Percentiles rank a stretch among this genome's conserved stretches.
Evolutionary conservation across 2,329 filamentous ascomycete genomes (phyloP).

Genomic region (Hymenoscyphus scutula): DNA sequence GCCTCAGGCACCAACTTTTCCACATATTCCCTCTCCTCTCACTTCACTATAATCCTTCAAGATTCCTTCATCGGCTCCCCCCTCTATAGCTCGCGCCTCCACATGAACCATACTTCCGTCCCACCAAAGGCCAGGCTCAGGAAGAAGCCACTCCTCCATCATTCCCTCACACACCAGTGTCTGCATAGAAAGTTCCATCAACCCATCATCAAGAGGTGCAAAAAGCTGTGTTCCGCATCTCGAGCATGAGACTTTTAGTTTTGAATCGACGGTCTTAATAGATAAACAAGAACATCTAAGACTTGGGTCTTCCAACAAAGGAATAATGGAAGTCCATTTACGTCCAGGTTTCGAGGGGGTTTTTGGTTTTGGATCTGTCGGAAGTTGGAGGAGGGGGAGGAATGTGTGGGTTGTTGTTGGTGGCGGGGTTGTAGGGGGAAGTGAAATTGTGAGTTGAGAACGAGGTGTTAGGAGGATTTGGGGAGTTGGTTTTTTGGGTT

Average conservation of each 20-base stretch:
- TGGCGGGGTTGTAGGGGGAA: background rate
- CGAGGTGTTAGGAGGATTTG: background rate
- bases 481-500: background rate
- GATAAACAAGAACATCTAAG: background rate
- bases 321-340: background rate
- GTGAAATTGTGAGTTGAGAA: background rate
- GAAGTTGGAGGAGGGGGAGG: background rate
- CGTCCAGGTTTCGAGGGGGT: background rate
- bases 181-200: background rate
- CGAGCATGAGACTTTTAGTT: background rate
- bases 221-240: constrained; percentile 4
- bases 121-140: background rate
- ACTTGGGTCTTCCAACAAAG: background rate
- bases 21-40: background rate
- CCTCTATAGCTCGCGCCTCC: background rate
- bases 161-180: background rate
- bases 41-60: background rate
- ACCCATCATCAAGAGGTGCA: background rate
- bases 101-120: background rate
- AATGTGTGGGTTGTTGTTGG: background rate
- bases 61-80: background rate
- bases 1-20: background rate
- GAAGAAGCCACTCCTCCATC: background rate
- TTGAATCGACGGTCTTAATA: background rate
- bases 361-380: background rate